A percentile compares a stretch with the other conserved stretches of the same genome.
These are phyloP conservation scores for Fusarium pseudoanthophilum DNA, from an alignment of 2,329 filamentous ascomycete genomes.

Conservation along the genomic window DNA sequence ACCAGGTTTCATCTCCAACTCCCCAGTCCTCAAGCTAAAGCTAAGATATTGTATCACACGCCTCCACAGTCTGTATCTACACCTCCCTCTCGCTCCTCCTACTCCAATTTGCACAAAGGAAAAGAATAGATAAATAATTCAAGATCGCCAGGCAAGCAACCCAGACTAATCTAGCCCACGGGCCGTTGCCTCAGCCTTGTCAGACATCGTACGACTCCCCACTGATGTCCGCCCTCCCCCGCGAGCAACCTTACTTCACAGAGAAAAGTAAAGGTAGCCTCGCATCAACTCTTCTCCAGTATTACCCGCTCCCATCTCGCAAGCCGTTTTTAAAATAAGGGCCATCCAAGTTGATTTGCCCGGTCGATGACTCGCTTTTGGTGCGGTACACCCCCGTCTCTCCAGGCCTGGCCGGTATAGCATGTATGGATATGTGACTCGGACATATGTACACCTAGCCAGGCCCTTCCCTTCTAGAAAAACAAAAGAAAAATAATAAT, in stretches of 20 bases:
- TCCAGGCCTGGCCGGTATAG: conserved; percentile 22
- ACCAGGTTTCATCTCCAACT: conserved; percentile 23
- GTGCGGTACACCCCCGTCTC: conserved; percentile 36
- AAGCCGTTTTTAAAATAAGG: conserved; percentile 25
- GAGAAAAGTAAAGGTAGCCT: conserved; percentile 42
- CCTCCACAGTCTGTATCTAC: conserved; percentile 40
- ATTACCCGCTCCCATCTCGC: conserved; percentile 43
- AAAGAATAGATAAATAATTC: conserved; percentile 25
- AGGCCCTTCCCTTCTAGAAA: conserved; percentile 21
- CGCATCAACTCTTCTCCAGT: conserved; percentile 44
- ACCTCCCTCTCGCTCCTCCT: conserved; percentile 17
- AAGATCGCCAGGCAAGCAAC: conserved; percentile 15
- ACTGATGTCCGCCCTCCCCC: conserved; percentile 38
- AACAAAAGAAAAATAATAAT: conserved; percentile 32
- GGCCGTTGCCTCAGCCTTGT: conserved; percentile 44
- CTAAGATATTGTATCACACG: conserved; percentile 28
- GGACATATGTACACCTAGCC: conserved; percentile 18
- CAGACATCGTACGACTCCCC: conserved; percentile 45
- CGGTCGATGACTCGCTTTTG: conserved; percentile 36
- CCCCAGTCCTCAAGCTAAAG: conserved; percentile 20
- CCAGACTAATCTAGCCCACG: conserved; percentile 34
- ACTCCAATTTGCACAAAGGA: conserved; percentile 42
- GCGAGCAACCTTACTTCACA: conserved; percentile 36
- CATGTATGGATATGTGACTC: conserved; percentile 6
- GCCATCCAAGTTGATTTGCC: conserved; percentile 27